These are phyloP conservation scores for Tetraselmis striata DNA, from an alignment of 139 green algal genomes.

Conservation along the genomic window DNA sequence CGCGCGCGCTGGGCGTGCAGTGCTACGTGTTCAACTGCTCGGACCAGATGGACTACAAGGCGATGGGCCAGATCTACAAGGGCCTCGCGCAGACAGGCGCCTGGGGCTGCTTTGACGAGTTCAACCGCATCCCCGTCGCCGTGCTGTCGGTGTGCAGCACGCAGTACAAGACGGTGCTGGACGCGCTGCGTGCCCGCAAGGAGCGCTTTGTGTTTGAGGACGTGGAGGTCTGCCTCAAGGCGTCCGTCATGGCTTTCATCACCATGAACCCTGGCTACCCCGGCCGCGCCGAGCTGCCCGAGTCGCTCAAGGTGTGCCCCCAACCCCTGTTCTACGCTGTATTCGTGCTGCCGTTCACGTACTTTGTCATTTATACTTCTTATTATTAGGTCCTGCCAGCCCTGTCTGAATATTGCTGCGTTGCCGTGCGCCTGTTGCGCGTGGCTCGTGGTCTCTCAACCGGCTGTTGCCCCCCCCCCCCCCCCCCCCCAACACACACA, in stretches of 20 bases:
- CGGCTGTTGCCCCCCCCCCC: not conserved
- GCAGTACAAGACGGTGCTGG: slow-evolving; percentile 93
- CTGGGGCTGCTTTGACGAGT: slow-evolving; percentile 95
- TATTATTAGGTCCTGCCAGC: too few species aligned
- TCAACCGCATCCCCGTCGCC: slow-evolving; percentile 88
- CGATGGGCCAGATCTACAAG: slow-evolving; percentile 85
- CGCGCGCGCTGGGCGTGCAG: slow-evolving; percentile 69
- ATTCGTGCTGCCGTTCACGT: too few species aligned
- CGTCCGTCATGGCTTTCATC: slow-evolving; percentile 86
- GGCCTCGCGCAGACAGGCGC: slow-evolving; percentile 83
- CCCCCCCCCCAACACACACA: too few species aligned
- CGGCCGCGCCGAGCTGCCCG: slow-evolving; percentile 80
- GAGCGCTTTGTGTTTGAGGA: slow-evolving; percentile 50
- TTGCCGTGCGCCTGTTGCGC: too few species aligned
- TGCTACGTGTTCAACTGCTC: slow-evolving; percentile 96
- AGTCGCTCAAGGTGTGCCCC: slow-evolving; percentile 86
- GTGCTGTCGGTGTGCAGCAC: slow-evolving; percentile 90
- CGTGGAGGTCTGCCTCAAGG: slow-evolving; percentile 57
- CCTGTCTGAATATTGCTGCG: too few species aligned
- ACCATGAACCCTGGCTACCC: slow-evolving; percentile 96
- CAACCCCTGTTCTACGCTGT: too few species aligned
- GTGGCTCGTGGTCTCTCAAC: too few species aligned
- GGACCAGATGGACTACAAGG: slow-evolving; percentile 92
- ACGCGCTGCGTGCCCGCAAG: slow-evolving; percentile 77
- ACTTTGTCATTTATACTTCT: too few species aligned